Base-by-base conservation (phyloP, 495 filamentous ascomycete genomes). In the Bacidia gigantensis region DNA sequence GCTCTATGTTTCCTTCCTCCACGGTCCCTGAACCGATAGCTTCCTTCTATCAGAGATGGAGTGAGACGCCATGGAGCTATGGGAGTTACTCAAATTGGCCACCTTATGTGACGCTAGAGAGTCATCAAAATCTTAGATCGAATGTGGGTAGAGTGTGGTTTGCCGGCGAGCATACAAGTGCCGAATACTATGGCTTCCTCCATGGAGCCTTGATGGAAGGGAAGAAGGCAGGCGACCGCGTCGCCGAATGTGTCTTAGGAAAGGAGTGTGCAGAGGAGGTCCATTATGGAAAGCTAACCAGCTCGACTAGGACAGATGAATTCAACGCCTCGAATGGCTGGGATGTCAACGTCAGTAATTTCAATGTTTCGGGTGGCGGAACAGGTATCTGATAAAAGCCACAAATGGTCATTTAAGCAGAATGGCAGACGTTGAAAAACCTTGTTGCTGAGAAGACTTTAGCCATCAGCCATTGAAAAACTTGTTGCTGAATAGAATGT, bases 51-150 rank as follows among this genome's bases (percentile, higher is more conserved):
- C 83, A 83, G 0, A 73, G 83, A 25, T 89, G 84, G 84, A 81
- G 72, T 29, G 67, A 63, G 0, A 72, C 76, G 56, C 75, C 79
- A 14, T 84, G 84, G 78, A 70, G 83, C 1, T 77, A 76, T 44
- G 84, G 84, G 3, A 79, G 74, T 47, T 89, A 87, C 62, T 80
- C 77, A 17, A 87, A 87, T 59, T 87, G 82, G 83, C 83, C 84
- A 0, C 64, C 74, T 0, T 78, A 78, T 2, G 78, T 77, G 24
- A 81, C 74, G 2, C 68, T 85, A 1, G 76, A 84, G 57, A 77
- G 71, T 64, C 84, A 88, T 59, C 77, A 87, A 62, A 86, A 86
- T 53, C 69, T 87, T 44, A 72, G 82, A 1, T 81, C 82, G n/a
- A 83, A 84, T 57, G 65, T 81, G 0, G 75, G 72, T 48, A 63